Evolutionary conservation across 2,329 filamentous ascomycete species (phyloP).

Genomic region (Rutstroemia sp.): DNA sequence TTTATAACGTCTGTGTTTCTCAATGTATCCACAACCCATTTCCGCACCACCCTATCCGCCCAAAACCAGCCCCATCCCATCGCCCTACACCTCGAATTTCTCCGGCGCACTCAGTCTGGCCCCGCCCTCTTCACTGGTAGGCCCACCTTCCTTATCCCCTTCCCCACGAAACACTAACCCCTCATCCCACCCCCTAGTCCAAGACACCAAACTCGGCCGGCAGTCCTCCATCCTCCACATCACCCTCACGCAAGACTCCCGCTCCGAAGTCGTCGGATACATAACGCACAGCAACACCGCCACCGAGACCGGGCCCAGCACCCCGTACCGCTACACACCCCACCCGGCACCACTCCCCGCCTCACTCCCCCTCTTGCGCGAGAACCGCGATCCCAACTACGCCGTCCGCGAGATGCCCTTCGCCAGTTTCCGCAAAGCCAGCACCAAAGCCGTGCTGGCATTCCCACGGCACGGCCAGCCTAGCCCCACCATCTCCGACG

Average conservation of each 20-base stretch:
- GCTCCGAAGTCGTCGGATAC: constrained; percentile 57
- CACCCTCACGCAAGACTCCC: constrained; percentile 45
- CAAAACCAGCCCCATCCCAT: constrained; percentile 56
- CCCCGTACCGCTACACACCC: constrained; percentile 46
- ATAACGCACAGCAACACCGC: constrained; percentile 56
- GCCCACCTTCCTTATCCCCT: background rate
- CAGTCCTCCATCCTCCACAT: constrained; percentile 58
- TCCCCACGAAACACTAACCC: background rate
- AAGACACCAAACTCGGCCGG: constrained; percentile 56
- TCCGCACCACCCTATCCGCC: constrained; percentile 46
- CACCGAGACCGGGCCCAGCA: constrained; percentile 49
- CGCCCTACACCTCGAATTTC: constrained; percentile 56
- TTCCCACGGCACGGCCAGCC: constrained; percentile 41
- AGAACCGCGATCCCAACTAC: constrained; percentile 42
- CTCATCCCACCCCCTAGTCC: constrained; percentile 30
- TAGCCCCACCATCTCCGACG: constrained; percentile 41
- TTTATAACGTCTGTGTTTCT: constrained; percentile 59
- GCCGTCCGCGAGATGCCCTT: constrained; percentile 16
- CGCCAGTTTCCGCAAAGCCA: constrained; percentile 28
- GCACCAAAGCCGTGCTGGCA: constrained; percentile 42
- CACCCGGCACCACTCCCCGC: constrained; percentile 30
- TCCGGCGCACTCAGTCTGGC: constrained; percentile 54
- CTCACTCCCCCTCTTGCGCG: constrained; percentile 34
- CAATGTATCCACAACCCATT: constrained; percentile 50
- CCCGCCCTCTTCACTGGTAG: constrained; percentile 41